Conservation (phyloP, 2,329 filamentous ascomycete species). For the Arthrinium phaeospermum region DNA sequence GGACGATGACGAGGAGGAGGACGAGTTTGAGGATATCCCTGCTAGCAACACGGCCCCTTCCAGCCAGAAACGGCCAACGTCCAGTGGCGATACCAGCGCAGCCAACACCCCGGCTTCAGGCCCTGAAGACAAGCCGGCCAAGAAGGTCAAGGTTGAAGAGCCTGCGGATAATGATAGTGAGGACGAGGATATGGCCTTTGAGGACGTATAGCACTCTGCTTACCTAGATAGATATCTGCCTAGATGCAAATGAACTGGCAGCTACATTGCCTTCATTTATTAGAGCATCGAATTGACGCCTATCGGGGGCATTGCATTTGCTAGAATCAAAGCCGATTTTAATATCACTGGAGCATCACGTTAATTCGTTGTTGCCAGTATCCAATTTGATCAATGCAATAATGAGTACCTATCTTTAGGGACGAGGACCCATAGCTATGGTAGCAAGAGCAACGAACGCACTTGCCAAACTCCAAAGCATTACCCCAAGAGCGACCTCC, state of each 20-base stretch:
- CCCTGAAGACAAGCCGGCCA: slow-evolving; percentile 50
- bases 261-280: not conserved
- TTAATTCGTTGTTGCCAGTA: too few species aligned
- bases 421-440: not conserved
- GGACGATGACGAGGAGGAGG: slow-evolving; percentile 39
- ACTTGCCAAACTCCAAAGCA: not conserved
- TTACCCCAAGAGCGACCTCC: not conserved
- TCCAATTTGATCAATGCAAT: not conserved
- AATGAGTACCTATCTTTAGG: not conserved
- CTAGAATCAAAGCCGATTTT: too few species aligned
- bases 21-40: slow-evolving; percentile 43
- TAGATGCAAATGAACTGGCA: not conserved
- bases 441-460: not conserved
- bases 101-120: slow-evolving; percentile 39
- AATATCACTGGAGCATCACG: too few species aligned
- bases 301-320: not conserved
- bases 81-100: slow-evolving; percentile 38
- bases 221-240: not conserved
- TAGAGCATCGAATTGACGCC: not conserved
- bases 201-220: slow-evolving; percentile 44
- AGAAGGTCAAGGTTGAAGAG: slow-evolving; percentile 58
- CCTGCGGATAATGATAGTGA: slow-evolving; percentile 43
- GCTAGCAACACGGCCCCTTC: slow-evolving; percentile 27
- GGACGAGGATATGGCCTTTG: slow-evolving; percentile 51
- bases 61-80: slow-evolving; percentile 36